A percentile compares a stretch with the other conserved stretches of the same genome.
Evolutionary conservation across 495 filamentous ascomycete species (phyloP).

Genomic region (Aspergillus carlsbadensis): DNA sequence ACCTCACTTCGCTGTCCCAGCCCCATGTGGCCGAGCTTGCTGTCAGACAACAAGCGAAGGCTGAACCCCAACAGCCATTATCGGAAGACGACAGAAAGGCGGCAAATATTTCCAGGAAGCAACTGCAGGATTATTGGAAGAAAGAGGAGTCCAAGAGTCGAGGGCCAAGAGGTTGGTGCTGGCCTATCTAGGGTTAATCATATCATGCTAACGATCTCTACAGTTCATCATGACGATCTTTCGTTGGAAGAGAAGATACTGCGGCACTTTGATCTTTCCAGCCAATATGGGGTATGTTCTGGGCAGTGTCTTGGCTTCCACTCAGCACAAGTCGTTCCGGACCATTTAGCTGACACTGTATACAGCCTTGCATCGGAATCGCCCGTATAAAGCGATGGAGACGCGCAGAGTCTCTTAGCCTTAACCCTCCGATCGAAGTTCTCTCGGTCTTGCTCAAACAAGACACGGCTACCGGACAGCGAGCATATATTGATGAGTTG

Average conservation of each 20-base stretch:
- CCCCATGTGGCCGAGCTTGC: conserved; percentile 50
- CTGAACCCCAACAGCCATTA: conserved; percentile 41
- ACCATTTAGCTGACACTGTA: conserved; percentile 15
- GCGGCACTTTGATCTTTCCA: conserved; percentile 83
- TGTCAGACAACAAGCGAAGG: conserved; percentile 42
- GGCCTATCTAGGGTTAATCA: background rate
- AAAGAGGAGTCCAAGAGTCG: conserved; percentile 59
- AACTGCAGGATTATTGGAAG: conserved; percentile 73
- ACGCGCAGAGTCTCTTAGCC: conserved; percentile 71
- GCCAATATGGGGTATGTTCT: conserved; percentile 80
- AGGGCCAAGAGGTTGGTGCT: conserved; percentile 45
- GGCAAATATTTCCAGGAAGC: conserved; percentile 55
- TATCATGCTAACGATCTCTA: conserved; percentile 5
- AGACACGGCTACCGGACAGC: conserved; percentile 51
- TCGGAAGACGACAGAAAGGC: conserved; percentile 56
- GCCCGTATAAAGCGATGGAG: conserved; percentile 81
- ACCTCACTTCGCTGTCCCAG: conserved; percentile 29
- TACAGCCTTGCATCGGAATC: conserved; percentile 86
- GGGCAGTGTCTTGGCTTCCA: background rate
- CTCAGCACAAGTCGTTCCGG: background rate
- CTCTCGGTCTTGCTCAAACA: conserved; percentile 78
- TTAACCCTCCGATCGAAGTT: conserved; percentile 91
- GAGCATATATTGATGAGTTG: conserved; percentile 78
- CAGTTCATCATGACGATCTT: conserved; percentile 73
- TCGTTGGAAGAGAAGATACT: conserved; percentile 77